Evolutionary conservation across 2,329 filamentous ascomycete species (phyloP).

Genomic region (Mariannaea sp.): DNA sequence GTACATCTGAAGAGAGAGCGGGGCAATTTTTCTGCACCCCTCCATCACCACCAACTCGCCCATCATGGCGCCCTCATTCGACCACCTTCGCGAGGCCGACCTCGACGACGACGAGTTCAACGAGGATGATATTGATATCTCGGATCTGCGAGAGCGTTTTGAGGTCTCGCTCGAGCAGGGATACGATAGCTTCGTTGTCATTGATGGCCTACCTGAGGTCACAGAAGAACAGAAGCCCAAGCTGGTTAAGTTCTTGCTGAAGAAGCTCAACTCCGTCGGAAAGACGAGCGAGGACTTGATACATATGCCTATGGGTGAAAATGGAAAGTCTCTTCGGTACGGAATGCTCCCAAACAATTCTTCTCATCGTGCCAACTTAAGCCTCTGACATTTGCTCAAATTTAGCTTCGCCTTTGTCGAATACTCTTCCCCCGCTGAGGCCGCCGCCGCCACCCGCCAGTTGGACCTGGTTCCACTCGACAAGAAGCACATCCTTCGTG

Average conservation of each 20-base stretch:
- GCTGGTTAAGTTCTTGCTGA: conserved; percentile 93
- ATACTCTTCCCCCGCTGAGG: conserved; percentile 89
- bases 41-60: conserved; percentile 41
- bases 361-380: conserved; percentile 4
- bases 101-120: conserved; percentile 85
- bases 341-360: conserved; percentile 38
- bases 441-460: conserved; percentile 84
- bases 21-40: conserved; percentile 46
- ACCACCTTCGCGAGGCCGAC: conserved; percentile 89
- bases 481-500: conserved; percentile 92
- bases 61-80: conserved; percentile 89
- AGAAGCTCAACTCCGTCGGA: conserved; percentile 87
- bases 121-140: conserved; percentile 92
- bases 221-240: conserved; percentile 90
- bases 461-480: conserved; percentile 88
- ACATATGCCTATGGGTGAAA: conserved; percentile 90
- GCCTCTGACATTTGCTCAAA: conserved; percentile 15
- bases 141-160: conserved; percentile 90
- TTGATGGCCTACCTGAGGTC: conserved; percentile 91
- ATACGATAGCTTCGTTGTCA: conserved; percentile 93
- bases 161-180: conserved; percentile 96
- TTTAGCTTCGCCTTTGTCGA: conserved; percentile 94
- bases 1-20: conserved; percentile 40
- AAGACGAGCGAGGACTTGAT: conserved; percentile 84
- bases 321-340: conserved; percentile 85